Base-by-base conservation (phyloP, 2,329 filamentous ascomycete species). In the Fusarium anthophilum region DNA sequence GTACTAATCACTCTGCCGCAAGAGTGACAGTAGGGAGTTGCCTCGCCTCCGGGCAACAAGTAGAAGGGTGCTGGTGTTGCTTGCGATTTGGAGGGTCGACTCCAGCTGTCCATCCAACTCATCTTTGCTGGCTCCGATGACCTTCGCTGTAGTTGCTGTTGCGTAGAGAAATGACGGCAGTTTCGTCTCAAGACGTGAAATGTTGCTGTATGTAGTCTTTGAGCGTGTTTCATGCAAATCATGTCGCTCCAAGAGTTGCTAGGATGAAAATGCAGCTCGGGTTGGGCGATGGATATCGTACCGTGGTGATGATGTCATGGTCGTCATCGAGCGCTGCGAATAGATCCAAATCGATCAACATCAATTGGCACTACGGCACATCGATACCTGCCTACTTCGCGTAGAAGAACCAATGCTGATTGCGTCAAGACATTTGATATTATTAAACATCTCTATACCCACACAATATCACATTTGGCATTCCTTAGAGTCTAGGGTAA, bases 1-100 rank as follows among this genome's bases (percentile, higher is more conserved):
- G 76, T 78, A 72, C 86, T 84, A 44, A 90, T 89, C 6, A 89
- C 84, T 45, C 89, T 83, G 2, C 90, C 89, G 72, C 89, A 91
- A 18, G 86, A 86, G 69, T 86, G 85, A 73, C 88, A 90, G 77
- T 91, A 91, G 2, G 86, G 85, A 2, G 86, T 86, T 32, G 82
- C 78, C 54, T 88, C 86, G 48, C 84, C 84, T 6, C 83, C 82
- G 0, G 81, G 78, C 2, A 83, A 82, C 32, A 91, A 82, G 74
- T 91, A 91, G 55, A 86, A 85, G 0, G 89, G 89, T 15, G 87
- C 85, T 17, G 88, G 89, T 1, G 80, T 83, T 12, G 83, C 79
- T 72, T 84, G 82, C 17, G 79, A 79, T 57, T 85, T 85, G 48
- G 77, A 77, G 1, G 83, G 83, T 2, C 83, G 81, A 12, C 81